phyloP scores from a whole-genome alignment of 306 rosid species.

The Sicyos edulis region DNA sequence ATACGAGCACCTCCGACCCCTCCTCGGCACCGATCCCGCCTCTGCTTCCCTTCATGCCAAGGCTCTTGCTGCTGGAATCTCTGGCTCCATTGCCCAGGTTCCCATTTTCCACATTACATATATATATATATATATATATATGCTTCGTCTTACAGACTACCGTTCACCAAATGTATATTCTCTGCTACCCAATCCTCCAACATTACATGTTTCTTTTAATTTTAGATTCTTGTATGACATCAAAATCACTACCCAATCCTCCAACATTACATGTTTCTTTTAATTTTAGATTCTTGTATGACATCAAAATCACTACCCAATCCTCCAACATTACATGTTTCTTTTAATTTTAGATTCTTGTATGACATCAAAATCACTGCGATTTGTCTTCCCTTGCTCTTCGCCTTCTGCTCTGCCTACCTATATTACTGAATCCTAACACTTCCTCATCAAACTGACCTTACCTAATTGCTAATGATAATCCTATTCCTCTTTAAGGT shows the following conservation, averaged over 20 bases:
- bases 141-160: too few relatives aligned
- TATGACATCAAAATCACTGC: not conserved
- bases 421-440: not conserved
- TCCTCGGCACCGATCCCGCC: conserved; percentile 29
- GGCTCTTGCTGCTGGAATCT: conserved; percentile 65
- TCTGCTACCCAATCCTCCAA: too few relatives aligned
- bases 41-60: conserved; percentile 45
- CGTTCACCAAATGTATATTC: not conserved
- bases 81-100: conserved; percentile 81
- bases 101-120: not conserved
- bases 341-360: not conserved
- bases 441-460: not conserved
- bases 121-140: too few relatives aligned
- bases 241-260: not conserved
- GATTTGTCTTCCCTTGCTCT: not conserved
- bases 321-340: too few relatives aligned
- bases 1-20: conserved; percentile 57
- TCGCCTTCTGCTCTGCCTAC: not conserved
- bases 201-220: too few relatives aligned
- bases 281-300: not conserved
- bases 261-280: too few relatives aligned
- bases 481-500: too few relatives aligned
- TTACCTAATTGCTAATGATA: too few relatives aligned
- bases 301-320: not conserved
- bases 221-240: not conserved